A percentile compares a stretch with the other conserved stretches of the same genome.
phyloP scores from a whole-genome alignment of 108 stramenopile genomes.

The Chaetoceros muelleri region DNA sequence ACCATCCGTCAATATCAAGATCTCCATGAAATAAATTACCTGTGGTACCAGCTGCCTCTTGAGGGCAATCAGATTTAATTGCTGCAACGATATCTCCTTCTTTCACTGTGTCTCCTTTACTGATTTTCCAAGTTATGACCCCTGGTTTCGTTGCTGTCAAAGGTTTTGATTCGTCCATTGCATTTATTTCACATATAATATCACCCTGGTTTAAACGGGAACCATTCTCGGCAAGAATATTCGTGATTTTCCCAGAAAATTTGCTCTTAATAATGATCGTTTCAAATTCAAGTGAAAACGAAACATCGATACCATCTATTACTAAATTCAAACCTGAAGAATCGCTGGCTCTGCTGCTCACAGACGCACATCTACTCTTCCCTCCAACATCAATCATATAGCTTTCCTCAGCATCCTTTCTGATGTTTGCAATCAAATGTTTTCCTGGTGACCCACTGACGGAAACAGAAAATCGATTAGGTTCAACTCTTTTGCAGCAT shows the following conservation, averaged over 20 bases:
- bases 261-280: conserved; percentile 87
- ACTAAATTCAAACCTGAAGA: conserved; percentile 76
- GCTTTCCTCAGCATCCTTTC: conserved; percentile 90
- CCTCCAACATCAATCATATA: conserved; percentile 90
- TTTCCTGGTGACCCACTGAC: conserved; percentile 17
- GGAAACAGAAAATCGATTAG: conserved; percentile 48
- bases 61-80: conserved; percentile 89
- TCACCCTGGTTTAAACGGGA: conserved; percentile 80
- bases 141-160: conserved; percentile 91
- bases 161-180: conserved; percentile 99
- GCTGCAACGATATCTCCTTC: conserved; percentile 90
- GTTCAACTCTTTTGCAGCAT: conserved; percentile 58
- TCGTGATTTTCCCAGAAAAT: conserved; percentile 94
- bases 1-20: conserved; percentile 57
- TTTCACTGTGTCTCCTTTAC: conserved; percentile 85
- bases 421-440: conserved; percentile 67
- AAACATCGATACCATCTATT: conserved; percentile 76
- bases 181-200: conserved; percentile 94
- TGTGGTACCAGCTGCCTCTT: conserved; percentile 65
- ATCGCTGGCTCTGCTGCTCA: conserved; percentile 56
- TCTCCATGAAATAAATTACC: conserved; percentile 72
- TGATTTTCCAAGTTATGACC: conserved; percentile 59
- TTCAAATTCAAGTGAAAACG: conserved; percentile 95
- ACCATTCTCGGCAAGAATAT: conserved; percentile 88
- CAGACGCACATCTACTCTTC: conserved; percentile 82